Evolutionary conservation across 2,329 filamentous ascomycete species (phyloP), one percentile per base, ranked within the genome.

Genomic region (Tothia fuscella): DNA sequence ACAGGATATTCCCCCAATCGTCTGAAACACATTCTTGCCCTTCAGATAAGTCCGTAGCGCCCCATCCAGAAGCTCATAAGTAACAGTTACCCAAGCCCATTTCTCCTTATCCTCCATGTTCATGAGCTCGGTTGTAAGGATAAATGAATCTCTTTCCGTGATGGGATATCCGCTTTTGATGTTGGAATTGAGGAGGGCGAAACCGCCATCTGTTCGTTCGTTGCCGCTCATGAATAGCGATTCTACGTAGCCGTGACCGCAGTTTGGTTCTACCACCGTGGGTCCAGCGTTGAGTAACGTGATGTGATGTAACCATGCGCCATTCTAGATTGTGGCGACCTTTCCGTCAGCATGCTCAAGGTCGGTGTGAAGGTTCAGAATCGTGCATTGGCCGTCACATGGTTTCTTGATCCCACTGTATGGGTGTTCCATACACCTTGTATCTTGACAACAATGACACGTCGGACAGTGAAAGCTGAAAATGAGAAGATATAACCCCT

Each of bases 341-440:
- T 6, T 7, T 6, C 39, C 39, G 20, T 42, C 39, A 13, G 39
- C 39, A 28, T 42, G 41, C 25, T 43, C 41, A 9, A 43, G 33
- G 25, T 29, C 37, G 6, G 41, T 34, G 9, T 14, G 4, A 13
- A 43, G n/a, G 6, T n/a, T 6, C 7, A 43, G 16, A 5, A 42
- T 41, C 10, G 14, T 24, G 16, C 41, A 42, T 13, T 29, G 35
- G 12, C 16, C 7, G 12, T 6, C 12, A 22, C 41, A 42, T 14
- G 41, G 41, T 34, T 43, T 43, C 6, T 24, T n/a, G 29, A 22
- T 12, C 34, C 6, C 9, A 43, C 4, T 19, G 26, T 37, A 6
- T 14, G 24, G 13, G 30, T 35, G 19, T 38, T 19, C 3, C 20
- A 17, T 20, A 40, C 24, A n/a, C 39, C 39, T 19, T 34, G 30